Evolutionary conservation across 371 early-diverging fungal genomes (phyloP).

Genomic region (Chytridium lagenaria): DNA sequence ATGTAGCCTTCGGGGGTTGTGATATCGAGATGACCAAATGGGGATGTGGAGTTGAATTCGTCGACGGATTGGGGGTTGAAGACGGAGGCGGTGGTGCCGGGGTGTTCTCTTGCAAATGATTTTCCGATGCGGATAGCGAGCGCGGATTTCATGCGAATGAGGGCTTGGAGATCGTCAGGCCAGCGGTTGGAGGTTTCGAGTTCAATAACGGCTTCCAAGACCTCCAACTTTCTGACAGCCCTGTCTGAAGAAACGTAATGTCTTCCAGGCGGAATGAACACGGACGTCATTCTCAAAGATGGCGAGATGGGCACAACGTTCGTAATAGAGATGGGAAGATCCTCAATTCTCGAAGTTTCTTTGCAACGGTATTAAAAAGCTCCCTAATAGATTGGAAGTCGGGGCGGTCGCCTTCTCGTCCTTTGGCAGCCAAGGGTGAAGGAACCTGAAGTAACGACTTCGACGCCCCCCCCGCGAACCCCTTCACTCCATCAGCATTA

Average conservation of each 20-base stretch:
- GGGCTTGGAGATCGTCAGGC: constrained; percentile 81
- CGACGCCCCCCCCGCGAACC: constrained; percentile 56
- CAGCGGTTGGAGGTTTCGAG: constrained; percentile 85
- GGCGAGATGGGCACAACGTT: constrained; percentile 70
- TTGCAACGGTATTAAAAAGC: constrained; percentile 73
- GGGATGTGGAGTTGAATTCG: constrained; percentile 23
- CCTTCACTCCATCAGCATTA: constrained; percentile 57
- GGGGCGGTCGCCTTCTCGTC: neutral
- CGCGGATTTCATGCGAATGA: constrained; percentile 90
- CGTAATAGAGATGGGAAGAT: constrained; percentile 78
- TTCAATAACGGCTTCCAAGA: constrained; percentile 77
- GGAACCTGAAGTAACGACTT: constrained; percentile 63
- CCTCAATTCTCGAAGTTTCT: constrained; percentile 69
- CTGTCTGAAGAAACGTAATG: neutral
- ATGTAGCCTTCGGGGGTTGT: constrained; percentile 67
- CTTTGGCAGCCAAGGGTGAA: constrained; percentile 40
- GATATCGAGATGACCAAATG: constrained; percentile 69
- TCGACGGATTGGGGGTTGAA: constrained; percentile 52
- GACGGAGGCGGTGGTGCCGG: constrained; percentile 35
- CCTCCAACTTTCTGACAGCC: neutral
- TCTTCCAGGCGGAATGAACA: constrained; percentile 76
- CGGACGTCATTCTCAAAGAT: constrained; percentile 76
- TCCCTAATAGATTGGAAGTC: constrained; percentile 74
- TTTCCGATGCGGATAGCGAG: constrained; percentile 75
- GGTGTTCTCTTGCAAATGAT: constrained; percentile 24